A percentile compares a stretch with the other conserved stretches of the same genome.
Conservation (phyloP, 345 rosid species). For the Ceriops decandra region DNA sequence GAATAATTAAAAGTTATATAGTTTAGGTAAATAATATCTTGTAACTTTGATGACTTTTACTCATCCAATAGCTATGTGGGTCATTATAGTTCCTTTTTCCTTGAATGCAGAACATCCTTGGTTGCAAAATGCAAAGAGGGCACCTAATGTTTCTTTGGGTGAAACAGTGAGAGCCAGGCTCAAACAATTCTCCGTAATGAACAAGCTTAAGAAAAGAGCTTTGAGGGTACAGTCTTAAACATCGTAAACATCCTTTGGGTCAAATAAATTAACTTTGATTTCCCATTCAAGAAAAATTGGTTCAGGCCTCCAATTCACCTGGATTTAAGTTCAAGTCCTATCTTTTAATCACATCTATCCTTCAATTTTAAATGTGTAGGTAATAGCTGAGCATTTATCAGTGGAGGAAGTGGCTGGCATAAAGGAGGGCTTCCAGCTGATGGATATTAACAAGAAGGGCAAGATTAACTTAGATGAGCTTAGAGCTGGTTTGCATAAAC, state of each 20-base stretch:
- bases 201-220: slow-evolving; percentile 42
- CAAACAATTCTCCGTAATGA: slow-evolving; percentile 31
- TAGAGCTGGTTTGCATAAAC: slow-evolving; percentile 27
- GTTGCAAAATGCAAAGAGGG: slow-evolving; percentile 35
- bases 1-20: no score
- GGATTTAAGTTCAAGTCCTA: background rate
- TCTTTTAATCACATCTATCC: background rate
- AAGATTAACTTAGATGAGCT: slow-evolving; percentile 29
- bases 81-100: slow-evolving; percentile 7
- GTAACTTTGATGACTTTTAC: background rate
- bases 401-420: slow-evolving; percentile 35
- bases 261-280: background rate
- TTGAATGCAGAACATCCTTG: slow-evolving; percentile 32
- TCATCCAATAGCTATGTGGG: background rate
- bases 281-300: background rate
- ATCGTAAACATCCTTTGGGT: background rate
- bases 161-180: slow-evolving; percentile 35
- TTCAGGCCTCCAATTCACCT: background rate
- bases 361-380: slow-evolving; percentile 13
- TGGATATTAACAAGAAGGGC: slow-evolving; percentile 31
- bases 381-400: slow-evolving; percentile 32
- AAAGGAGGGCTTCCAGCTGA: slow-evolving; percentile 32
- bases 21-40: no score
- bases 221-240: slow-evolving; percentile 22
- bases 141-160: slow-evolving; percentile 32